Evolutionary conservation across 257 asterid genomes (phyloP).

Genomic region (Hygrophila difformis): DNA sequence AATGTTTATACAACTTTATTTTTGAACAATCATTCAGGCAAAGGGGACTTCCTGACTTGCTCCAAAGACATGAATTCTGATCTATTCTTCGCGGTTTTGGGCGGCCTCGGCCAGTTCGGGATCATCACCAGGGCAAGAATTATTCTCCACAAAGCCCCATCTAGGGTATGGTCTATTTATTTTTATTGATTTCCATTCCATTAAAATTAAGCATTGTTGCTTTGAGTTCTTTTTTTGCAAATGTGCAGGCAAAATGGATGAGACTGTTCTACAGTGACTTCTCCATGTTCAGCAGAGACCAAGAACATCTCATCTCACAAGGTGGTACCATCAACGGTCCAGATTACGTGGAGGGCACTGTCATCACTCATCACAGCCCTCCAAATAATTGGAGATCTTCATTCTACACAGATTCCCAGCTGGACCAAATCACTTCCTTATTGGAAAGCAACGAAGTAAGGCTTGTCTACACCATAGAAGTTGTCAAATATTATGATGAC

Average conservation of each 20-base stretch:
- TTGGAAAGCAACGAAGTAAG: slow-evolving; percentile 20
- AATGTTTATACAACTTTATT: no score
- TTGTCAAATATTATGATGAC: slow-evolving; percentile 48
- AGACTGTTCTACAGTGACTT: slow-evolving; percentile 37
- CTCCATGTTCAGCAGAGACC: slow-evolving; percentile 34
- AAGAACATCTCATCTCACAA: slow-evolving; percentile 49
- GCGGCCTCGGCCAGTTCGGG: slow-evolving; percentile 66
- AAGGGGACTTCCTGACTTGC: slow-evolving; percentile 45
- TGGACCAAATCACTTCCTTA: slow-evolving; percentile 30
- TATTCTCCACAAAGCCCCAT: slow-evolving; percentile 35
- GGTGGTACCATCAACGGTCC: slow-evolving; percentile 7
- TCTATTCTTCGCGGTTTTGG: slow-evolving; percentile 45
- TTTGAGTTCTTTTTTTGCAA: no score
- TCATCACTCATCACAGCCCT: slow-evolving; percentile 16
- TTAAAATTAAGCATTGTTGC: no score
- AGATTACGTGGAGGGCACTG: slow-evolving; percentile 54
- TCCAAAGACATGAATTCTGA: slow-evolving; percentile 34
- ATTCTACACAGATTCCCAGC: slow-evolving; percentile 39
- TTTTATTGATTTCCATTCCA: no score
- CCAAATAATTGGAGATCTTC: slow-evolving; percentile 58
- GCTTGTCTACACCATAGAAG: slow-evolving; percentile 44
- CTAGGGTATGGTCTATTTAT: no score
- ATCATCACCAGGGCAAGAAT: slow-evolving; percentile 55
- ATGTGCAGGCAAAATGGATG: slow-evolving; percentile 55
- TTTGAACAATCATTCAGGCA: no score